Base-by-base conservation (phyloP, 345 rosid species). In the Carallia brachiata region DNA sequence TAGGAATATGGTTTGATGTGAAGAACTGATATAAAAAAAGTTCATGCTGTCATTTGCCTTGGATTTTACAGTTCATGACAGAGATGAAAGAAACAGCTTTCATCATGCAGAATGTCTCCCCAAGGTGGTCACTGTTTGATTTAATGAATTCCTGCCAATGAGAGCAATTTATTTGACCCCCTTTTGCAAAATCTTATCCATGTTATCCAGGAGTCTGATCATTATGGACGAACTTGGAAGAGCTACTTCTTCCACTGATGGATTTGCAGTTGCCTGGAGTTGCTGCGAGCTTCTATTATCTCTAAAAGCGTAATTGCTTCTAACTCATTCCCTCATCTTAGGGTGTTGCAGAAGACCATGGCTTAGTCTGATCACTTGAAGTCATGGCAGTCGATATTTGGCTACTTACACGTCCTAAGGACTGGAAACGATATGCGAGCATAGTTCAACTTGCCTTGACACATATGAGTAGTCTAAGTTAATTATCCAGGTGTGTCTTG, bases 71-170 rank as follows among this genome's bases (percentile, higher is more conserved):
- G 97, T 95, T 95, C 80, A 92, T 95, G 99, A 95, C 97, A 56
- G 97, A 92, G 86, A 95, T 92, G 99, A 92, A 87, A 81, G 99
- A 95, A 84, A 92, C 97, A 7, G 97, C 99, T 71, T 95, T 95
- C 71, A 65, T 95, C 73, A 85, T 92, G 99, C 97, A 95, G 85
- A 95, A 92, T 81, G 84, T 89, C 72, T 66, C 99, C 68, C 77
- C 68, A 71, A 90, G 90, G 99, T 95, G 79, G 71, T 31, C 27
- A 55, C 15, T 23, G 18, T 19, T 55, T 55, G 13, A 23, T 55
- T 28, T 19, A 55, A 28, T 23, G 13, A 55, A 0, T 55, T 55
- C 60, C 31, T 55, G 13, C 15, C 1, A 4, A 23, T 3, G 32
- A 55, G 60, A 7, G 59, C 8, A 10, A 9, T 3, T 40, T 40